Evolutionary conservation across 1,284 basidiomycete genomes (phyloP).

Genomic region (Ganoderma sinense): DNA sequence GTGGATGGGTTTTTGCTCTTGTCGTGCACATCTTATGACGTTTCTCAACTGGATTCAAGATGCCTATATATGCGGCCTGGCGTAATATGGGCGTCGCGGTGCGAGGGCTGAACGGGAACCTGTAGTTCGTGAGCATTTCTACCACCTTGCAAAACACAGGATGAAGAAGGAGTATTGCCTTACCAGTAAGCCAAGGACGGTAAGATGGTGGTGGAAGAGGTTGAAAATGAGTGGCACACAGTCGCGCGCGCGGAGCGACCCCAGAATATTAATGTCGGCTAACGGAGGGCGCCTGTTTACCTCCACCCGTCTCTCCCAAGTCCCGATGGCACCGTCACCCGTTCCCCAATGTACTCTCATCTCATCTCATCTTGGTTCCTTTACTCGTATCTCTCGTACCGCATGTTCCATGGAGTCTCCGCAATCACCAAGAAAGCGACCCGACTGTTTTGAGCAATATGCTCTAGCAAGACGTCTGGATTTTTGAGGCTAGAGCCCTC

Average conservation of each 20-base stretch:
- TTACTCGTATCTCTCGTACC: too few species aligned
- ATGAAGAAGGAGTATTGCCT: background rate
- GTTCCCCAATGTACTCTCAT: too few species aligned
- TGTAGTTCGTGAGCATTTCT: background rate
- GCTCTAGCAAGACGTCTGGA: background rate
- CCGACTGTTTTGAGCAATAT: background rate
- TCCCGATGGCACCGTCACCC: too few species aligned
- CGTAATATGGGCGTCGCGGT: background rate
- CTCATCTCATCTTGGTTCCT: too few species aligned
- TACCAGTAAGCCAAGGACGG: background rate
- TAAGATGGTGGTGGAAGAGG: background rate
- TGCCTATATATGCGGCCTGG: too few species aligned
- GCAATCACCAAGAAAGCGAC: background rate
- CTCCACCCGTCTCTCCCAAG: too few species aligned
- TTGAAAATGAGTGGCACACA: background rate
- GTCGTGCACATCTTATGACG: too few species aligned
- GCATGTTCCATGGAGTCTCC: too few species aligned
- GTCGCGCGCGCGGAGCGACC: too few species aligned
- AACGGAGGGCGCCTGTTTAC: too few species aligned
- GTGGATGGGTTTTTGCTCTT: too few species aligned
- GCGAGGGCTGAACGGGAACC: background rate
- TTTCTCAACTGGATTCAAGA: too few species aligned
- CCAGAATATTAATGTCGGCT: background rate
- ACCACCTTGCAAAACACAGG: background rate
- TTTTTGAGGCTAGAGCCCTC: background rate